These are phyloP conservation scores for Neurospora tetraspora DNA, from an alignment of 495 filamentous ascomycete genomes.

Conservation along the genomic window DNA sequence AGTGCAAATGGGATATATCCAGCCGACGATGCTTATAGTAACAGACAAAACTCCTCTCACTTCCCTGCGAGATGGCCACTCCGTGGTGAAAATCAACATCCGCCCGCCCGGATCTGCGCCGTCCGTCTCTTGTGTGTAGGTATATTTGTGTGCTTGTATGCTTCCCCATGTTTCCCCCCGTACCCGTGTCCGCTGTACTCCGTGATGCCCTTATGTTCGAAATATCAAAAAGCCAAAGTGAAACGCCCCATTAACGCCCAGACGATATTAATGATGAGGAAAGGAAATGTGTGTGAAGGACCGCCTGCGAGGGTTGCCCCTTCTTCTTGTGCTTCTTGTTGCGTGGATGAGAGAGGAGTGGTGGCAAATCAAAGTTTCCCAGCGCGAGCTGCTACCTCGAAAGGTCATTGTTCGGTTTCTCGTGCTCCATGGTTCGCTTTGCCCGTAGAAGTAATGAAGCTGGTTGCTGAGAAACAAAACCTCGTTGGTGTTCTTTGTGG, in stretches of 20 bases:
- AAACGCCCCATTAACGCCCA: neutral
- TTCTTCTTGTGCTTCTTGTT: neutral
- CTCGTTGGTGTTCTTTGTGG: neutral
- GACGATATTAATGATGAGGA: neutral
- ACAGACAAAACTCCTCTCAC: neutral
- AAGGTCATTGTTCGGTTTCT: neutral
- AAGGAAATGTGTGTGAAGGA: neutral
- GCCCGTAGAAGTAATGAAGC: neutral
- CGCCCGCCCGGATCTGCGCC: neutral
- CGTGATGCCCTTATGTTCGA: neutral
- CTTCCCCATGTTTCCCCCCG: neutral
- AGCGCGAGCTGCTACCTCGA: neutral
- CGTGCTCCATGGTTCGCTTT: neutral
- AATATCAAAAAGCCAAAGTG: neutral
- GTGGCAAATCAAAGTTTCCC: neutral
- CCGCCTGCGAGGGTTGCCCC: neutral
- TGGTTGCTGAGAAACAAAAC: neutral
- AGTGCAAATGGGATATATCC: neutral
- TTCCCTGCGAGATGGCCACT: neutral
- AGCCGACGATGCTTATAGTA: neutral
- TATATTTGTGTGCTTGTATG: neutral
- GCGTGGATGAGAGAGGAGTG: neutral
- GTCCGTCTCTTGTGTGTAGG: neutral
- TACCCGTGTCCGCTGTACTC: neutral
- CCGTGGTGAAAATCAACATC: neutral